Base-by-base conservation (phyloP, 2,329 filamentous ascomycete species). In the Tolypocladium ovalisporum region DNA sequence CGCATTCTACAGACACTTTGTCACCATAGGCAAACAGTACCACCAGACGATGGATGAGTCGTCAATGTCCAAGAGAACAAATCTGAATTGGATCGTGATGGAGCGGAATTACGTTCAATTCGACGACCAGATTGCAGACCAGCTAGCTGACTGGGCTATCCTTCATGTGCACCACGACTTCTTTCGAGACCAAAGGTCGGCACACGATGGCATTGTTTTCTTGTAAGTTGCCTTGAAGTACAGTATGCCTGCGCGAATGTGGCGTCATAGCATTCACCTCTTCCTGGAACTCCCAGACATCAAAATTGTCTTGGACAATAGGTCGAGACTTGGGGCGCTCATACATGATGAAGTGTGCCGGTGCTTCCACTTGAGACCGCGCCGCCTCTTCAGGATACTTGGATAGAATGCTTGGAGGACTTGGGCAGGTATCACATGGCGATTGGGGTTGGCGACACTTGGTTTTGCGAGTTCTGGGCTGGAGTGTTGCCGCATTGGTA, bases 321-420 rank as follows among this genome's bases (percentile, higher is more conserved):
- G 1, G 91, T 97, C 53, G 88, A 95, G 57, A 97, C n/a, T 97
- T 91, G 75, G 96, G 0, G 85, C 85, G 0, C 97, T 96, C 56
- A 90, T 94, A 95, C 60, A 72, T 93, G 19, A 87, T 91, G 0
- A 97, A 97, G 62, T 2, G 95, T 96, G 84, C 89, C 97, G 81
- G 87, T 89, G 0, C 71, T 97, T 0, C 72, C 97, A 0, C 88
- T 91, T 58, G 92, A 97, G 65, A 96, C 89, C 0, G 89, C 96
- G 0, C 85, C 88, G 0, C 79, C 81, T 0, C 97, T 96, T 62
- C 82, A 88, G 55, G 88, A 94, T 58, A 96, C 89, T 0, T 97
- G 93, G 93, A 89, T 96, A 9, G 93, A 97, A 63, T 97, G 92
- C 56, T 74, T 97, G 0, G 93, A 92, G 0, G 92, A 97, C 66